phyloP scores from a whole-genome alignment of 2,329 filamentous ascomycete species.

The Fusarium heterosporum region DNA sequence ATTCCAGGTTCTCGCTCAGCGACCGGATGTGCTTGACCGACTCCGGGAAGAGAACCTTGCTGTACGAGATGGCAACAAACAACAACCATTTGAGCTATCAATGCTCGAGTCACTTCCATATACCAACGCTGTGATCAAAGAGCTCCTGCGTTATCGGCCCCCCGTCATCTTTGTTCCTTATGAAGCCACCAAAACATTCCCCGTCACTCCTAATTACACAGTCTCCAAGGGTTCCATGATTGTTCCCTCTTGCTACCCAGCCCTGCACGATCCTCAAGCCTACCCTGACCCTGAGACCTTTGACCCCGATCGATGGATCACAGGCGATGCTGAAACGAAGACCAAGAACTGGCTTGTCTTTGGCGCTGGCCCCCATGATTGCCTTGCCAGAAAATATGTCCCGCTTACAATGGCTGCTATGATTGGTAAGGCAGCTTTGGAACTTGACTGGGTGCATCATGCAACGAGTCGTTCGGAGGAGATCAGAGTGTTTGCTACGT shows the following conservation, averaged over 20 bases:
- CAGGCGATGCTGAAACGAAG: constrained; percentile 62
- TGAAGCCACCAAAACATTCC: constrained; percentile 60
- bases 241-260: constrained; percentile 63
- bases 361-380: constrained; percentile 63
- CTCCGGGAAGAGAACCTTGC: constrained; percentile 61
- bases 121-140: constrained; percentile 65
- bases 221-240: constrained; percentile 63
- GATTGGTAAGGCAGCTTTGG: constrained; percentile 64
- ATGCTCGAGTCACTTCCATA: constrained; percentile 64
- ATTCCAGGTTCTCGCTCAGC: constrained; percentile 63
- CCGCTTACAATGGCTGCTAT: constrained; percentile 63
- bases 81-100: constrained; percentile 55
- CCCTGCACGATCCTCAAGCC: constrained; percentile 61
- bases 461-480: constrained; percentile 61
- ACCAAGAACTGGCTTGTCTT: constrained; percentile 67
- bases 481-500: constrained; percentile 62
- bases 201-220: constrained; percentile 60
- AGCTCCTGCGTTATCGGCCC: constrained; percentile 63
- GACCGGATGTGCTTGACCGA: constrained; percentile 60
- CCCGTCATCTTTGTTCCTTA: constrained; percentile 68
- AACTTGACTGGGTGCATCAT: constrained; percentile 63
- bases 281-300: constrained; percentile 62
- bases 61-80: constrained; percentile 56
- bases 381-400: constrained; percentile 62
- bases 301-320: constrained; percentile 64